Evolutionary conservation across 2,329 filamentous ascomycete species (phyloP), one percentile per base, ranked within the genome.

Genomic region (Juglanconis sp.): DNA sequence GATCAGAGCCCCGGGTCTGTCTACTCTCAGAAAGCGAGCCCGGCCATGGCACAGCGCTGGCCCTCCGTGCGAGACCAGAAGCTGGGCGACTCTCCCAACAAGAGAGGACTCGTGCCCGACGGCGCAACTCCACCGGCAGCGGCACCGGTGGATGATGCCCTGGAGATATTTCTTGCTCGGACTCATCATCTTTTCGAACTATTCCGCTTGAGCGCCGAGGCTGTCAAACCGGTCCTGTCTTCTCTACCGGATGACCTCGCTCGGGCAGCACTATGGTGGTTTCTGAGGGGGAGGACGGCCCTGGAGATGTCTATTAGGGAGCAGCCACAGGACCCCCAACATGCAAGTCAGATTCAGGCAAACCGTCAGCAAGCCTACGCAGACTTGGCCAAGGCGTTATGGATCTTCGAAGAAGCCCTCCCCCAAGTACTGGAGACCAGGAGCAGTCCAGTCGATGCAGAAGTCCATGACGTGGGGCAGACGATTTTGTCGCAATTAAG

Each of bases 181-280:
- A 89, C 90, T 3, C 84, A 82, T 24, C 90, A 93, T 69, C 83
- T 95, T 67, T 87, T 85, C 63, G 87, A 89, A 65, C 80, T 95
- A 3, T 96, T 96, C 70, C 81, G 86, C 42, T 74, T 94, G 48
- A 90, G 93, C 60, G 88, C 92, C 0, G 91, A 96, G 71, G 83
- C 87, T 36, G 79, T 88, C 35, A 87, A 85, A 64, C 86, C 90
- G 0, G 71, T 92, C 4, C 80, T 84, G 58, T 80, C 82, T 35
- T 88, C 85, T 54, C 78, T 85, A 0, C 80, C 88, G 0, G 79
- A 82, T 51, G 85, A 92, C 62, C 88, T 93, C 77, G 80, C 89
- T 9, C 83, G 90, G 60, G 88, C 87, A 31, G 87, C 86, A 3
- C 78, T 91, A 0, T 97, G 93, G 93, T 97, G 93, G 93, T 96